Conservation (phyloP, 1,139 yeast genomes). For the Protomyces pachydermus region DNA sequence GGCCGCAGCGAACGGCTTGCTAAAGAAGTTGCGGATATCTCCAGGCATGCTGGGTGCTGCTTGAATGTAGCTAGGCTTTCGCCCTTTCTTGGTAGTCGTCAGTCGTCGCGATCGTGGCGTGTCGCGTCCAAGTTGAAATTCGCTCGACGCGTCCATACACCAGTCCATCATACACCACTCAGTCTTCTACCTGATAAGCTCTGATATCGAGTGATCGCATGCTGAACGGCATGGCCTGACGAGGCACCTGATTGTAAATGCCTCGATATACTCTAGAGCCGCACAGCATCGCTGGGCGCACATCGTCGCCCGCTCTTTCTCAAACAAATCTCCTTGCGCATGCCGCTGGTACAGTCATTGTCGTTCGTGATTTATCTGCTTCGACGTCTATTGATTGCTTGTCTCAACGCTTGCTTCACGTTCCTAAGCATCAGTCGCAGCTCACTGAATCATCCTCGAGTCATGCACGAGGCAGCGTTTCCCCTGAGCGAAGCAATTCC, state of each 20-base stretch:
- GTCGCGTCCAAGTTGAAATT: background rate
- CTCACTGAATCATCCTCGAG: background rate
- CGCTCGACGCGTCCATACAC: background rate
- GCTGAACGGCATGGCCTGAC: background rate
- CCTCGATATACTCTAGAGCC: background rate
- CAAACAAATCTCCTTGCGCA: background rate
- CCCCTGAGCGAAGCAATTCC: background rate
- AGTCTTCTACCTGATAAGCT: background rate
- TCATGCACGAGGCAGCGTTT: background rate
- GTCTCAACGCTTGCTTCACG: background rate
- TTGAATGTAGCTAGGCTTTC: background rate
- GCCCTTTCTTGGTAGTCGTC: background rate
- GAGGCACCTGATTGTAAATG: background rate
- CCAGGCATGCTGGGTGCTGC: background rate
- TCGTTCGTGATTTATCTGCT: background rate
- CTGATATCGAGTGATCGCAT: background rate
- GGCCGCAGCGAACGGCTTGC: background rate
- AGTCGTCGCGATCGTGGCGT: background rate
- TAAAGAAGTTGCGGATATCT: conserved; percentile 21
- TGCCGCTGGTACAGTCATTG: background rate
- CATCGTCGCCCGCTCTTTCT: background rate
- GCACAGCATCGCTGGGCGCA: background rate
- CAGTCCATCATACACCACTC: too few species aligned
- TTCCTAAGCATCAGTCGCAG: background rate
- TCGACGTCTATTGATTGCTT: background rate